phyloP scores from a whole-genome alignment of 768 basidiomycete species.

The Boletus huronensis region DNA sequence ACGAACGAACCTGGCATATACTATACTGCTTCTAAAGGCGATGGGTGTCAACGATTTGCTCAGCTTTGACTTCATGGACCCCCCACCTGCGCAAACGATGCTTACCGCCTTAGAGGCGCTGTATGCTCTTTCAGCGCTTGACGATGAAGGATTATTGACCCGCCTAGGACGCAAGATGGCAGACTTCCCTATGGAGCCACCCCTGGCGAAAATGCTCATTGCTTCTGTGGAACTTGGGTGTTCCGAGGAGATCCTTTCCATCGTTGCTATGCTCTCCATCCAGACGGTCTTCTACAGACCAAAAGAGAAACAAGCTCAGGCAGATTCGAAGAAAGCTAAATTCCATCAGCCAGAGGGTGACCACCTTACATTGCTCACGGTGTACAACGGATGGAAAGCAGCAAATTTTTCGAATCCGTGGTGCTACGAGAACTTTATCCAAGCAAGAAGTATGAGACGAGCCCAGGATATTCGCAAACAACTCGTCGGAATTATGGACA shows the following conservation, averaged over 20 bases:
- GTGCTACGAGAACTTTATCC: conserved; percentile 99
- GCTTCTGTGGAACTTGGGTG: conserved; percentile 96
- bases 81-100: conserved; percentile 95
- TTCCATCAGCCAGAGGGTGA: conserved; percentile 99
- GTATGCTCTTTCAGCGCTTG: conserved; percentile 92
- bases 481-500: conserved; percentile 96
- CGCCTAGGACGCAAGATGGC: conserved; percentile 98
- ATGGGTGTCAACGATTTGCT: conserved; percentile 99
- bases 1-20: conserved; percentile 86
- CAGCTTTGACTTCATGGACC: conserved; percentile 99
- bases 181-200: conserved; percentile 98
- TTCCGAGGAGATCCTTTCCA: conserved; percentile 95
- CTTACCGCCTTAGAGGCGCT: conserved; percentile 92
- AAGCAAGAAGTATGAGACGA: conserved; percentile 93
- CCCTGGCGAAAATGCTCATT: conserved; percentile 96
- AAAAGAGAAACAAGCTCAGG: conserved; percentile 99
- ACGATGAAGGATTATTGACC: conserved; percentile 94
- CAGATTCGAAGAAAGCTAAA: conserved; percentile 99
- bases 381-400: conserved; percentile 98
- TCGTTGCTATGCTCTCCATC: conserved; percentile 96
- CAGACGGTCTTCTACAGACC: conserved; percentile 97
- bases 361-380: conserved; percentile 85
- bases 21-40: conserved; percentile 93
- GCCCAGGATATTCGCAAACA: conserved; percentile 99
- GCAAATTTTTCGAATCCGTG: conserved; percentile 97